Percentiles rank a stretch among this genome's conserved stretches.
These are phyloP conservation scores for Allodekkera sacchari DNA, from an alignment of 805 yeast genomes.

Conservation along the genomic window DNA sequence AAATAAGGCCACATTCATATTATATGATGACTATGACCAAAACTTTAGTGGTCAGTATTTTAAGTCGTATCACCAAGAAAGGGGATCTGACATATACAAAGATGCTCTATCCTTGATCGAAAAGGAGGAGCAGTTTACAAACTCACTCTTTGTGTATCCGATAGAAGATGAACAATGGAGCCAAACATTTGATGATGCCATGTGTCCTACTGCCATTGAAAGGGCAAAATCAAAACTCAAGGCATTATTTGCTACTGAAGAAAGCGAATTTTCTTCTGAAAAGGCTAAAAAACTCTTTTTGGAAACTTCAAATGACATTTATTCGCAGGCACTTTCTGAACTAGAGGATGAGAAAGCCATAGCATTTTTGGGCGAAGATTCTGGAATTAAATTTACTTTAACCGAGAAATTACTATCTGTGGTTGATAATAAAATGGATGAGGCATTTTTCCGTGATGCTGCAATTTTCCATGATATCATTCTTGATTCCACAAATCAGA, in stretches of 20 bases:
- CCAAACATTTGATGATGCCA: constrained; percentile 4
- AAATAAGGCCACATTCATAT: constrained; percentile 10
- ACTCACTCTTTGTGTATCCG: constrained; percentile 34
- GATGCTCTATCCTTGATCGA: constrained; percentile 59
- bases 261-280: constrained; percentile 36
- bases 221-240: constrained; percentile 35
- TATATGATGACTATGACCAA: constrained; percentile 34
- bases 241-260: constrained; percentile 51
- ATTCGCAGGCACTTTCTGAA: constrained; percentile 39
- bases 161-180: constrained; percentile 11
- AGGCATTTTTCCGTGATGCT: constrained; percentile 36
- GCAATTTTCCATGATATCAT: constrained; percentile 34
- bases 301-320: constrained; percentile 35
- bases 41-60: constrained; percentile 41
- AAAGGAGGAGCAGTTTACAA: constrained; percentile 48
- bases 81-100: constrained; percentile 35
- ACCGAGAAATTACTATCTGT: constrained; percentile 42
- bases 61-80: constrained; percentile 21
- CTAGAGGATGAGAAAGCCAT: constrained; percentile 52
- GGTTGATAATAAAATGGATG: constrained; percentile 31
- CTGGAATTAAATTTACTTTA: constrained; percentile 46
- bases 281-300: constrained; percentile 40
- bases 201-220: constrained; percentile 20
- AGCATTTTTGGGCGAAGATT: constrained; percentile 36
- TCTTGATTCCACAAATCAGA: constrained; percentile 16